Conservation (phyloP, 345 rosid species). For the Hibiscus syriacus region DNA sequence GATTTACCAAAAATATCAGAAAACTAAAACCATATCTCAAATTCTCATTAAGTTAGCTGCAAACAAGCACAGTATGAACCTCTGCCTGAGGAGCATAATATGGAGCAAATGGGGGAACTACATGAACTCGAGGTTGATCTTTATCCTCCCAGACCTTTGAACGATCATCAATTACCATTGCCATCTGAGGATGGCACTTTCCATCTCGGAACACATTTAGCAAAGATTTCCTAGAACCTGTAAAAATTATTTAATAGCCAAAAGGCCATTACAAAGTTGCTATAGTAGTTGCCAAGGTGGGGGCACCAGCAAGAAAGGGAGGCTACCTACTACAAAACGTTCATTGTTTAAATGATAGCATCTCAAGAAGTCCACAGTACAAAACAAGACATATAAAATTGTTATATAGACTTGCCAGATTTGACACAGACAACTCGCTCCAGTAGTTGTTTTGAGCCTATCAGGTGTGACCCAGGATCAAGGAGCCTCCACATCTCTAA, state of each 20-base stretch:
- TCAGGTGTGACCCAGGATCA: conserved; percentile 79
- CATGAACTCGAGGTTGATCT: conserved; percentile 97
- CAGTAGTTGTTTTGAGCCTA: conserved; percentile 59
- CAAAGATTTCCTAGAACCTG: conserved; percentile 82
- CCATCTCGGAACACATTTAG: conserved; percentile 81
- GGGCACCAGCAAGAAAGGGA: not conserved
- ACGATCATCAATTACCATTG: conserved; percentile 96
- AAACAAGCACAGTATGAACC: conserved; percentile 33
- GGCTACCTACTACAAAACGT: not conserved
- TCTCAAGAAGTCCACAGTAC: not conserved
- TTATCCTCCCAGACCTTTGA: conserved; percentile 94
- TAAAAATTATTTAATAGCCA: not conserved
- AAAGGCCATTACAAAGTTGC: not conserved
- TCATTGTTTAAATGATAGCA: not conserved
- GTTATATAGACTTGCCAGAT: conserved; percentile 58
- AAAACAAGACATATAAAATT: not conserved
- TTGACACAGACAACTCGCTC: conserved; percentile 90
- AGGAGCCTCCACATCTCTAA: too few relatives aligned
- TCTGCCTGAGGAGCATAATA: too few relatives aligned
- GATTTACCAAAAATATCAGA: conserved; percentile 10
- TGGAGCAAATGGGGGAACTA: conserved; percentile 82
- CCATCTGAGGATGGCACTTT: too few relatives aligned
- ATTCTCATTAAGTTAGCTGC: conserved; percentile 2
- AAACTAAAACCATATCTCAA: not conserved
- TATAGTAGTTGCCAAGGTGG: not conserved